These are phyloP conservation scores for Ascochyta viciae-villosae DNA, from an alignment of 2,329 filamentous ascomycete species.

Conservation along the genomic window DNA sequence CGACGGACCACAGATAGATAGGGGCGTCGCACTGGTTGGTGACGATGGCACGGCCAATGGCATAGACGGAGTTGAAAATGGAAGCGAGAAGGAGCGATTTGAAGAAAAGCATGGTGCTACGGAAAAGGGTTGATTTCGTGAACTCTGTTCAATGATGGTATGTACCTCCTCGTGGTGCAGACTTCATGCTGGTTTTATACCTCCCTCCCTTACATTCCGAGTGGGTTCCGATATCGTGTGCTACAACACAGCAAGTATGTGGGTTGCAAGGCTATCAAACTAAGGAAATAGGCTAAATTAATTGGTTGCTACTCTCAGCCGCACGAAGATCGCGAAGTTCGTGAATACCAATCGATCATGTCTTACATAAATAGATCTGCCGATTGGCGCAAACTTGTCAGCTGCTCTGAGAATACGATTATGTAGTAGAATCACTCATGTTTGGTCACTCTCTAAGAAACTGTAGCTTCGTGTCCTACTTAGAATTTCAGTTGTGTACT, in stretches of 20 bases:
- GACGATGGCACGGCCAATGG: slow-evolving; percentile 39
- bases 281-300: slow-evolving; percentile 12
- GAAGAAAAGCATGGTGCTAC: slow-evolving; percentile 7
- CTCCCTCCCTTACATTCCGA: not conserved
- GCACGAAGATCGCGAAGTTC: slow-evolving; percentile 16
- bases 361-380: not conserved
- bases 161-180: not conserved
- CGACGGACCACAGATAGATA: slow-evolving; percentile 43
- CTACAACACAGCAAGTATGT: slow-evolving; percentile 6
- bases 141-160: not conserved
- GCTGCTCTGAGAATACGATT: not conserved
- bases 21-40: slow-evolving; percentile 40
- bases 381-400: not conserved
- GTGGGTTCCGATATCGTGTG: slow-evolving; percentile 6
- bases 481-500: no score
- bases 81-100: slow-evolving; percentile 1
- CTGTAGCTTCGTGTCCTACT: not conserved
- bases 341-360: slow-evolving; percentile 14
- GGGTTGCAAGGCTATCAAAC: slow-evolving; percentile 15
- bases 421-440: not conserved
- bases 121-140: not conserved
- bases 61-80: slow-evolving; percentile 12
- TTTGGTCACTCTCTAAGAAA: no score
- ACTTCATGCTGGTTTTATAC: not conserved
- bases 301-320: slow-evolving; percentile 29